These are phyloP conservation scores for Sphagnum contortum DNA, from an alignment of 225 moss, liverwort and hornwort genomes.

Conservation along the genomic window DNA sequence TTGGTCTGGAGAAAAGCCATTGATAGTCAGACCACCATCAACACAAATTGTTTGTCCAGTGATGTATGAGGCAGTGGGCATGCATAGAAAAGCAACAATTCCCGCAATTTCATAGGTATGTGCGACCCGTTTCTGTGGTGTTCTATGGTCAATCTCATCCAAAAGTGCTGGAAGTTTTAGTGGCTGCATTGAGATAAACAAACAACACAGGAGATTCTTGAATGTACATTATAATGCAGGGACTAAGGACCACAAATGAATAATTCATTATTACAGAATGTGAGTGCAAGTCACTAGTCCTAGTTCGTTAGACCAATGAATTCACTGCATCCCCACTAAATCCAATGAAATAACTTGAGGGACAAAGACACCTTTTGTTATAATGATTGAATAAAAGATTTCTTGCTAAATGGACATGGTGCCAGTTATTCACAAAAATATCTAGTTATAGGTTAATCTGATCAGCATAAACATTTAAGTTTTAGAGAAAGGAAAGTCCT, in stretches of 20 bases:
- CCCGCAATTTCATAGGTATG: slow-evolving; percentile 65
- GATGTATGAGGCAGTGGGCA: slow-evolving; percentile 63
- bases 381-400: too few relatives aligned
- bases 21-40: slow-evolving; percentile 64
- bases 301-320: too few relatives aligned
- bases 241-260: neutral
- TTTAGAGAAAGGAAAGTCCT: neutral
- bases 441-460: neutral
- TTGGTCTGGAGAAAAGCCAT: slow-evolving; percentile 21
- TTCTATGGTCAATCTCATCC: slow-evolving; percentile 36
- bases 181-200: slow-evolving; percentile 10
- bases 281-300: neutral
- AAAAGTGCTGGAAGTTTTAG: slow-evolving; percentile 34
- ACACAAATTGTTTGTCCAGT: slow-evolving; percentile 62
- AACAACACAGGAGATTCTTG: neutral
- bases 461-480: too few relatives aligned
- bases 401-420: too few relatives aligned
- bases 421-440: neutral
- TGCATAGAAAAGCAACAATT: slow-evolving; percentile 68
- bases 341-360: too few relatives aligned
- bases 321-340: too few relatives aligned
- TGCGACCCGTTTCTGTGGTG: slow-evolving; percentile 64
- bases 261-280: neutral
- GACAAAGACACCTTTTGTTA: too few relatives aligned
- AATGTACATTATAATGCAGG: neutral